A percentile compares a stretch with the other conserved stretches of the same genome.
Evolutionary conservation across 306 rosid genomes (phyloP).

Genomic region (Cucumis melo): DNA sequence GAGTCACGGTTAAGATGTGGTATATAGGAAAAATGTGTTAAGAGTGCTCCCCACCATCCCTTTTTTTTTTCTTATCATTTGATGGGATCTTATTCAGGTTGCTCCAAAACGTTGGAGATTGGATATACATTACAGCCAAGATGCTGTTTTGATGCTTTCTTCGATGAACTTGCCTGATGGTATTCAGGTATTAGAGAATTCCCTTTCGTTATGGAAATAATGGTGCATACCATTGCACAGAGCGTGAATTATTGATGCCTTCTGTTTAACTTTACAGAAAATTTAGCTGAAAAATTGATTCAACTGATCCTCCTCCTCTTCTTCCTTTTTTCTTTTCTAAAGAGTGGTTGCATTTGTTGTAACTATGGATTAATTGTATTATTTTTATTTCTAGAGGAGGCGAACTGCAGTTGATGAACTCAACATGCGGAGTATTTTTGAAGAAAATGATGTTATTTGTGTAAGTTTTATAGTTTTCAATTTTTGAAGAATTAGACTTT

Average conservation of each 20-base stretch:
- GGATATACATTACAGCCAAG: constrained; percentile 70
- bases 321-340: too few relatives aligned
- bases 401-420: constrained; percentile 80
- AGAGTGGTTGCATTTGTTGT: not conserved
- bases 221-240: too few relatives aligned
- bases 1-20: not conserved
- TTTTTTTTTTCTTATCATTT: not conserved
- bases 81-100: constrained; percentile 28
- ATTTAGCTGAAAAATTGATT: too few relatives aligned
- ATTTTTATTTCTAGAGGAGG: constrained; percentile 50
- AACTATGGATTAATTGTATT: not conserved
- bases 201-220: too few relatives aligned
- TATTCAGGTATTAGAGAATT: constrained; percentile 50
- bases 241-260: not conserved
- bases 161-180: constrained; percentile 94
- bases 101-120: constrained; percentile 84
- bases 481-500: not conserved
- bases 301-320: not conserved
- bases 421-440: constrained; percentile 77
- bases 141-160: constrained; percentile 86
- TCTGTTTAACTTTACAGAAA: not conserved
- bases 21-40: not conserved
- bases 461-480: constrained; percentile 26
- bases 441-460: constrained; percentile 79
- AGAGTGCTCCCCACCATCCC: not conserved